Evolutionary conservation across 371 early-diverging fungal genomes (phyloP).

Genomic region (Syncephalastrum monosporum): DNA sequence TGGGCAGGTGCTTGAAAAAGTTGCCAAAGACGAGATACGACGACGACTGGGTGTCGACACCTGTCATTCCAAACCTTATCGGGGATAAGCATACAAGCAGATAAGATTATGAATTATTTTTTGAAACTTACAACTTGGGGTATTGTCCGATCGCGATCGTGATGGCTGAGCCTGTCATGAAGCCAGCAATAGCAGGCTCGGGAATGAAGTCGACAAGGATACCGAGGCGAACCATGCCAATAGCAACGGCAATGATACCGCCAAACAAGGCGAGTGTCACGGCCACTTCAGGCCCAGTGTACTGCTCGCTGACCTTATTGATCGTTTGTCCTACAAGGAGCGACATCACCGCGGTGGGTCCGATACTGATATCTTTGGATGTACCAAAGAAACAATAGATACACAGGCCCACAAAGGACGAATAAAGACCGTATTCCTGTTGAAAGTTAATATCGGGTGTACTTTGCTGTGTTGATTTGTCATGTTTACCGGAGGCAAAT

Average conservation of each 20-base stretch:
- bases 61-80: constrained; percentile 59
- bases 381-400: constrained; percentile 83
- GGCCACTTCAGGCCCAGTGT: constrained; percentile 49
- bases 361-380: constrained; percentile 85
- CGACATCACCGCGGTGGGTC: constrained; percentile 86
- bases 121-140: constrained; percentile 17
- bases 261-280: constrained; percentile 58
- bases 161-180: constrained; percentile 71
- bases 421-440: constrained; percentile 18
- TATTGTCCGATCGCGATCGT: constrained; percentile 76
- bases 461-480: not conserved
- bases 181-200: constrained; percentile 70
- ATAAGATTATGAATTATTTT: not conserved
- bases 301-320: constrained; percentile 29
- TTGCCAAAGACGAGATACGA: constrained; percentile 56
- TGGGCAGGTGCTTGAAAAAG: constrained; percentile 44
- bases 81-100: not conserved
- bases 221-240: constrained; percentile 81
- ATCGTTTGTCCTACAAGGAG: constrained; percentile 74
- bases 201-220: constrained; percentile 89
- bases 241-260: constrained; percentile 60
- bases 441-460: not conserved
- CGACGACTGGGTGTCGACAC: constrained; percentile 59
- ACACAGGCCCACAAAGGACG: constrained; percentile 70
- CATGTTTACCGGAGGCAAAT: constrained; percentile 58